phyloP scores from a whole-genome alignment of 2,329 filamentous ascomycete genomes.

The Alternaria arbusti region DNA sequence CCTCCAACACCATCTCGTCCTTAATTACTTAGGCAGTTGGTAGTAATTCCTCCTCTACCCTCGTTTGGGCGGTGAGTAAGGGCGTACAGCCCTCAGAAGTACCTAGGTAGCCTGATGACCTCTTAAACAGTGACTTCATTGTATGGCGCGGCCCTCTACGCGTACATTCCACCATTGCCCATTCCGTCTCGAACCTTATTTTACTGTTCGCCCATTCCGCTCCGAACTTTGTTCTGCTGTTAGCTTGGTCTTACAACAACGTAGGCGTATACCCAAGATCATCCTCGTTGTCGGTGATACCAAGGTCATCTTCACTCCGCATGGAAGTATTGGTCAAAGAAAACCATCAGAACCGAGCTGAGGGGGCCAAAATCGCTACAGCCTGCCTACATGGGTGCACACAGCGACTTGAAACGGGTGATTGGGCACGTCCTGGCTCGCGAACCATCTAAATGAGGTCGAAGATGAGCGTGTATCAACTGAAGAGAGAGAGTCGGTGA shows the following conservation, averaged over 20 bases:
- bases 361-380: neutral
- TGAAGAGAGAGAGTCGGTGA: neutral
- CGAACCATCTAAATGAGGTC: neutral
- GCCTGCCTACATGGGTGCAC: neutral
- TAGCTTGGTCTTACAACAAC: neutral
- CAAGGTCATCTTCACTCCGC: neutral
- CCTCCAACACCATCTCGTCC: neutral
- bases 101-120: neutral
- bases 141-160: neutral
- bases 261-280: neutral
- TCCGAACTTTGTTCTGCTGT: neutral
- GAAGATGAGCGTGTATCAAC: neutral
- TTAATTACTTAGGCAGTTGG: neutral
- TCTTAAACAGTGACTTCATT: no score
- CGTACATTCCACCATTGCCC: neutral
- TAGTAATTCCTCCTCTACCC: neutral
- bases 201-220: neutral
- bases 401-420: neutral
- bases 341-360: neutral
- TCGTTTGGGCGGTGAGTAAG: neutral
- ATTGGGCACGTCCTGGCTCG: neutral
- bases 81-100: neutral
- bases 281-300: neutral
- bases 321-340: neutral
- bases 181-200: neutral